phyloP scores from a whole-genome alignment of 768 basidiomycete genomes.

The Podaxis sp. region DNA sequence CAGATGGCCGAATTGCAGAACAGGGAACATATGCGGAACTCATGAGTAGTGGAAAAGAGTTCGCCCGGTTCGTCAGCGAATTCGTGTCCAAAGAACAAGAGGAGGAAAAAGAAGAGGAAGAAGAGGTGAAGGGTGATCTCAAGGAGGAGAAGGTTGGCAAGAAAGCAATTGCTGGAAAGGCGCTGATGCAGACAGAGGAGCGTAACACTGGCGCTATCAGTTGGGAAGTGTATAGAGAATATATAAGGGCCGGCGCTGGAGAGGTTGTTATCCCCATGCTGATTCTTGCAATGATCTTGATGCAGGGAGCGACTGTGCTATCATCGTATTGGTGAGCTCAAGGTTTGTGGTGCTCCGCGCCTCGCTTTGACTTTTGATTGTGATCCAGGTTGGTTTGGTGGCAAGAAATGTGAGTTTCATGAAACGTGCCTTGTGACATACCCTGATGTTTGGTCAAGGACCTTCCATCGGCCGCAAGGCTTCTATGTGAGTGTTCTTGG shows the following conservation, averaged over 20 bases:
- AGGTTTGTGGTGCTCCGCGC: not conserved
- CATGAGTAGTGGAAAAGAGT: slow-evolving; percentile 60
- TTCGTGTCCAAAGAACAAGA: slow-evolving; percentile 72
- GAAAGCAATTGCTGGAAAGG: slow-evolving; percentile 39
- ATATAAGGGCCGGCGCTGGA: slow-evolving; percentile 71
- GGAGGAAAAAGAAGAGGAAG: slow-evolving; percentile 42
- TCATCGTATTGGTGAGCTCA: slow-evolving; percentile 67
- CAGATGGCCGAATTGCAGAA: slow-evolving; percentile 76
- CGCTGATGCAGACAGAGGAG: slow-evolving; percentile 83
- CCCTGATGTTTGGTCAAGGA: slow-evolving; percentile 27
- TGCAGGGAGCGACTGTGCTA: slow-evolving; percentile 72
- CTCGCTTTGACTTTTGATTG: not conserved
- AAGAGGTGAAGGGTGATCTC: slow-evolving; percentile 27
- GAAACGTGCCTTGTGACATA: not conserved
- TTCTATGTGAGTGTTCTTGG: slow-evolving; percentile 63
- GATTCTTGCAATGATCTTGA: slow-evolving; percentile 53
- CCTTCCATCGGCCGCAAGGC: slow-evolving; percentile 56
- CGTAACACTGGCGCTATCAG: slow-evolving; percentile 74
- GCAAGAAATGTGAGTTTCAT: slow-evolving; percentile 55
- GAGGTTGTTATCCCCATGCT: slow-evolving; percentile 62
- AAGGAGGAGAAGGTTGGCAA: slow-evolving; percentile 32
- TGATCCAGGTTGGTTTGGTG: slow-evolving; percentile 74
- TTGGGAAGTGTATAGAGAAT: slow-evolving; percentile 52
- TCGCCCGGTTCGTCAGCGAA: slow-evolving; percentile 71
- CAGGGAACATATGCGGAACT: slow-evolving; percentile 77